A percentile compares a stretch with the other conserved stretches of the same genome.
These are phyloP conservation scores for Chaetomium strumarium DNA, from an alignment of 2,329 filamentous ascomycete species.

Conservation along the genomic window DNA sequence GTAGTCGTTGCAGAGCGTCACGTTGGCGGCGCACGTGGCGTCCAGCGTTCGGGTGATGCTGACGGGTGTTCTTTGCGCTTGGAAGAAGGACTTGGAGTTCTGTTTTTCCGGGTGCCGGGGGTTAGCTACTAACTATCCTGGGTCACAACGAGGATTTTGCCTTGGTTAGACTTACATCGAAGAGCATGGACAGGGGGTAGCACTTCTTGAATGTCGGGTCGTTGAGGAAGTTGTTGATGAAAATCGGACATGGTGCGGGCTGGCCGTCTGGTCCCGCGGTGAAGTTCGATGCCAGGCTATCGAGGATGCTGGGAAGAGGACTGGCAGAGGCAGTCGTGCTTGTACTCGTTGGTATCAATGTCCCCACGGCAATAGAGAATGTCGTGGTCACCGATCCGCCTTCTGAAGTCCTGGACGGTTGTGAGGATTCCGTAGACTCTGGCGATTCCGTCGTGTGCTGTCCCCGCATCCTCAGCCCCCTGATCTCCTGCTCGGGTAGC, in stretches of 20 bases:
- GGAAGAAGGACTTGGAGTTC: constrained; percentile 81
- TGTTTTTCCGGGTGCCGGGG: constrained; percentile 32
- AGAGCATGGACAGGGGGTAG: constrained; percentile 76
- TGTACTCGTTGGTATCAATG: constrained; percentile 17
- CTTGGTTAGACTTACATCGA: constrained; percentile 70
- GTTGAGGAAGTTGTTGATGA: constrained; percentile 62
- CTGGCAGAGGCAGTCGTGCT: constrained; percentile 29
- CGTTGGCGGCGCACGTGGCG: constrained; percentile 65
- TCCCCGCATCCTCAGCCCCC: constrained; percentile 22
- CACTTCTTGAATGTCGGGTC: constrained; percentile 65
- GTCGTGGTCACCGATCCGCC: constrained; percentile 26
- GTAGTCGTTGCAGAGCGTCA: constrained; percentile 57
- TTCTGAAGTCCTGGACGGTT: constrained; percentile 17
- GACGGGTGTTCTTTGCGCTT: constrained; percentile 63
- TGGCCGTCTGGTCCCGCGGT: constrained; percentile 38
- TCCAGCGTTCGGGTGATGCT: constrained; percentile 74
- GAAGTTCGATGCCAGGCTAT: constrained; percentile 60
- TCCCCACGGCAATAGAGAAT: constrained; percentile 27
- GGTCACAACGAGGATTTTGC: too few relatives aligned
- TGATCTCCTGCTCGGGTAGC: constrained; percentile 32
- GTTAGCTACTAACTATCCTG: constrained; percentile 1
- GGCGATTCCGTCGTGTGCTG: constrained; percentile 9
- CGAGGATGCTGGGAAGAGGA: constrained; percentile 59
- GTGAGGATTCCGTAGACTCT: not conserved
- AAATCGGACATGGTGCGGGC: constrained; percentile 51